Evolutionary conservation across 129 eudicot species (phyloP), one percentile per base, ranked within the genome.

Genomic region (carrot (Daucus carota)): DNA sequence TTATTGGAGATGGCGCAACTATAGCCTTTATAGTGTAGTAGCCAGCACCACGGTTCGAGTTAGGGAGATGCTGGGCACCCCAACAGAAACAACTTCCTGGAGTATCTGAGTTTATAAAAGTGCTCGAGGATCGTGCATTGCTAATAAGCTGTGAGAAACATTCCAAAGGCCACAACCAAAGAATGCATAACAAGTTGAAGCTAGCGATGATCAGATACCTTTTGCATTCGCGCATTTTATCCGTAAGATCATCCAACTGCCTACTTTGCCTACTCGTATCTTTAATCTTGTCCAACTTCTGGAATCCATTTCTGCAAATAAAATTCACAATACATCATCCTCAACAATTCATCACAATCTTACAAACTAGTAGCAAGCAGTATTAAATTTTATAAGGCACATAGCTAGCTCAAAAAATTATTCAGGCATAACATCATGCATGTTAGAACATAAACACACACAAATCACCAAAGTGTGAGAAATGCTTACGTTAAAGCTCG

Each of bases 161-260:
- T 73, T 74, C 68, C 26, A 26, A 22, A 32, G 41, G 44, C 75
- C 6, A 0, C 29, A 20, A 32, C 8, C 12, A 18, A 33, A 38
- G n/a, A 9, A 17, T 40, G 26, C 42, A 20, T 2, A 18, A 36
- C 73, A 68, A 2, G 26, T 18, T 32, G 0, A 24, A 73, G 60
- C 26, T 14, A 17, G 7, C 63, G 47, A 13, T 74, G 32, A 47
- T 36, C 32, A 74, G 76, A 50, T 88, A 94, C 99, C 99, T 91
- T 80, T 94, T 94, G 78, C 97, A 94, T 43, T 94, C 97, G 26
- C 97, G 92, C 97, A 94, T 87, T 85, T 89, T 94, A 22, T 79
- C 99, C 0, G 99, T 94, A 48, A 94, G 99, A 79, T 94, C 99
- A 77, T 94, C 99, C 89, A 94, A 83, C 86, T 94, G 97, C 89